phyloP scores from a whole-genome alignment of 345 rosid species.

The Salix brachista region DNA sequence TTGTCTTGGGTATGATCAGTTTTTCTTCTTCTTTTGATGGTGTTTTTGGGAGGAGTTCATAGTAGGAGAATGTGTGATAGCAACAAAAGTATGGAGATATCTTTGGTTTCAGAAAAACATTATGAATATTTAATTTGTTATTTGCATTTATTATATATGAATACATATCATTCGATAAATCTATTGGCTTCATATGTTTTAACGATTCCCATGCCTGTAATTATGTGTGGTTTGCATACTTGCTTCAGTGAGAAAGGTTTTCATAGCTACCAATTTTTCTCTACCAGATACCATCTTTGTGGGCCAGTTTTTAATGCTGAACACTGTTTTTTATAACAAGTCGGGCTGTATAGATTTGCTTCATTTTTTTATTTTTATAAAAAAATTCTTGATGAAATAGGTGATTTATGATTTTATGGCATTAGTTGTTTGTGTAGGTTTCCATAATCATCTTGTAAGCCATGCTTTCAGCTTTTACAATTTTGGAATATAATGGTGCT shows the following conservation, averaged over 20 bases:
- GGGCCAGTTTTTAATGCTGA: too few species aligned
- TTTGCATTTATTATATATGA: slow-evolving; percentile 3
- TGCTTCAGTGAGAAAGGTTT: not conserved
- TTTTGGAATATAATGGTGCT: not conserved
- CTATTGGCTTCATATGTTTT: slow-evolving; percentile 25
- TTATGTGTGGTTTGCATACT: slow-evolving; percentile 21
- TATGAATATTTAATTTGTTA: not conserved
- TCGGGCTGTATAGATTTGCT: too few species aligned
- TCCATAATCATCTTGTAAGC: not conserved
- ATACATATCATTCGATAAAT: not conserved
- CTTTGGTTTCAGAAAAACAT: not conserved
- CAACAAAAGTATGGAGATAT: slow-evolving; percentile 13
- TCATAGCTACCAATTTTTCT: not conserved
- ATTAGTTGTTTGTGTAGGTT: not conserved
- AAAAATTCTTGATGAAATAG: too few species aligned
- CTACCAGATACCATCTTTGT: not conserved
- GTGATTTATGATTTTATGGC: too few species aligned
- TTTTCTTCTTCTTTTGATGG: not conserved
- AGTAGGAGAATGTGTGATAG: slow-evolving; percentile 22
- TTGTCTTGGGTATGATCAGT: not conserved
- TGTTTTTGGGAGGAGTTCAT: not conserved
- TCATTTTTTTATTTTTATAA: too few species aligned
- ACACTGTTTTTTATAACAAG: too few species aligned
- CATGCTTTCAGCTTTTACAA: not conserved
- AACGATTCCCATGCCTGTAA: slow-evolving; percentile 21